phyloP scores from a whole-genome alignment of 768 basidiomycete species.

The Trametopsis cervina region DNA sequence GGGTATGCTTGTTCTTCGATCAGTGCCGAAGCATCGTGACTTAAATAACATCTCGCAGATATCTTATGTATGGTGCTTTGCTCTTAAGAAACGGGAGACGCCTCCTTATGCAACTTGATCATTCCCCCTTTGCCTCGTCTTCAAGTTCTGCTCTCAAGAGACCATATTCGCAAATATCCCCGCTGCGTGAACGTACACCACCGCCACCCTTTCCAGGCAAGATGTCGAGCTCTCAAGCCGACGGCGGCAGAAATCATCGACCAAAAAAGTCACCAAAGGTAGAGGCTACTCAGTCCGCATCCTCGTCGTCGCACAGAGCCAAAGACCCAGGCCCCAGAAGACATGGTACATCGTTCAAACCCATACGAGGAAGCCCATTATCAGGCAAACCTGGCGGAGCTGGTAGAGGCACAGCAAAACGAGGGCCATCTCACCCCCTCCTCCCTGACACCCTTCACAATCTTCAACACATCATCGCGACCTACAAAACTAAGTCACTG shows the following conservation, averaged over 20 bases:
- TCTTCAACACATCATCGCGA: conserved; percentile 24
- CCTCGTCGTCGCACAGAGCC: not conserved
- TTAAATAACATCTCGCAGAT: not conserved
- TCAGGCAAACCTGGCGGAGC: not conserved
- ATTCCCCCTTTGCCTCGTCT: conserved; percentile 21
- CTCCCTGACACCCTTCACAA: conserved; percentile 32
- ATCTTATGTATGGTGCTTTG: conserved; percentile 38
- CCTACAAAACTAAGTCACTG: conserved; percentile 20
- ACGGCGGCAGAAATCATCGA: not conserved
- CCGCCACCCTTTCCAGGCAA: no score
- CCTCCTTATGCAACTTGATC: conserved; percentile 56
- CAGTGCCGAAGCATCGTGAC: no score
- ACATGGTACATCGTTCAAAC: not conserved
- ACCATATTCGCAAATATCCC: conserved; percentile 23
- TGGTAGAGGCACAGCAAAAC: not conserved
- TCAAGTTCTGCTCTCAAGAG: conserved; percentile 34
- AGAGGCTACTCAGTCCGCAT: not conserved
- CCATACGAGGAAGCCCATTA: not conserved
- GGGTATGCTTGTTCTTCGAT: no score
- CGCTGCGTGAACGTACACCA: conserved; percentile 1
- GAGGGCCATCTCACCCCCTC: conserved; percentile 2
- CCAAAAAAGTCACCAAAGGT: conserved; percentile 6
- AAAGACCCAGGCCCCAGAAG: not conserved
- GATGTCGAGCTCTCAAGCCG: no score
- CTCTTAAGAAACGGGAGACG: conserved; percentile 43